Evolutionary conservation across 768 basidiomycete species (phyloP).

Genomic region (Pleurotus ostreatus): DNA sequence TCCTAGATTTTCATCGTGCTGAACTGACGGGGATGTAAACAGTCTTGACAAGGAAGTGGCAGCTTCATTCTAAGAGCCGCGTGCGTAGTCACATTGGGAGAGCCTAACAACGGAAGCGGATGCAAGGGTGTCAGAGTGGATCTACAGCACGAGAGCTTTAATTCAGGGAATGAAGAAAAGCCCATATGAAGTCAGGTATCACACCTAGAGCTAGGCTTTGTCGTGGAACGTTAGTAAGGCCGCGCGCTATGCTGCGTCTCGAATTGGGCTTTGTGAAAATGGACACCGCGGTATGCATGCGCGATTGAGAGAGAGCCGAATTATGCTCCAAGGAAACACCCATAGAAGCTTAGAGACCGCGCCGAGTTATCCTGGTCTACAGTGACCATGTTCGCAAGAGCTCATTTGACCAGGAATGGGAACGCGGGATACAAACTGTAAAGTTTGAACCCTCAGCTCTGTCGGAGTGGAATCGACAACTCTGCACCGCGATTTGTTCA

Average conservation of each 20-base stretch:
- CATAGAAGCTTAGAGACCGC: background rate
- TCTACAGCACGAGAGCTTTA: background rate
- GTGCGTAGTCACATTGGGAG: background rate
- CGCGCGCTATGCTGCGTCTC: background rate
- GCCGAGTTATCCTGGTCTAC: background rate
- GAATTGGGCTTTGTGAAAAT: background rate
- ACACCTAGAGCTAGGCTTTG: background rate
- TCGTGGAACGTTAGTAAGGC: background rate
- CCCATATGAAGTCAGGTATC: background rate
- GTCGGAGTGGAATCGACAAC: background rate
- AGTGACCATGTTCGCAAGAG: background rate
- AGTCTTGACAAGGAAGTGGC: conserved; percentile 3
- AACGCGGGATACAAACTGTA: background rate
- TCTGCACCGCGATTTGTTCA: background rate
- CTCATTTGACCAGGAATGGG: background rate
- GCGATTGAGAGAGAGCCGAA: background rate
- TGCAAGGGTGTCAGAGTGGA: background rate
- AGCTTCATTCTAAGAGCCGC: conserved; percentile 2
- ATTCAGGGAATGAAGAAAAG: background rate
- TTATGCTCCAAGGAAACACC: background rate
- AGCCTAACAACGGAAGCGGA: background rate
- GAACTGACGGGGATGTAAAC: background rate
- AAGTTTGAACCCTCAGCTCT: background rate
- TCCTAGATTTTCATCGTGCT: background rate
- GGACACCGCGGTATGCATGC: no score